phyloP scores from a whole-genome alignment of 192 early-diverging fungal genomes.

The Podila horticola region DNA sequence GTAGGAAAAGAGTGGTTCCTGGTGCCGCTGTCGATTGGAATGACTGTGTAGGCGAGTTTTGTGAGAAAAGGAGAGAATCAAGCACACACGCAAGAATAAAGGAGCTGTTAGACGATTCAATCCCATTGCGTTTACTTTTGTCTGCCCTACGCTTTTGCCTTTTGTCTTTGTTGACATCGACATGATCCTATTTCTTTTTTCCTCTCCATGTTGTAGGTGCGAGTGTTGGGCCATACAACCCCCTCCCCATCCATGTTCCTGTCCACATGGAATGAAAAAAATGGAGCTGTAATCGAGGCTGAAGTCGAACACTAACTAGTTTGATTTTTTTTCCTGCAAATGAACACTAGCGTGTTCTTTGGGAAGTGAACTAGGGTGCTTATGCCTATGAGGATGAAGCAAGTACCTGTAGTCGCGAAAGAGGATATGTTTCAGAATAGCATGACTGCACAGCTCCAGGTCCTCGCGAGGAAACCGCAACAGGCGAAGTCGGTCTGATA shows the following conservation, averaged over 20 bases:
- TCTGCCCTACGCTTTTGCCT: background rate
- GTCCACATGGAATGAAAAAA: too few relatives aligned
- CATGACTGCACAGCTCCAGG: slow-evolving; percentile 66
- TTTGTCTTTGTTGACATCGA: background rate
- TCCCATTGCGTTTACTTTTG: background rate
- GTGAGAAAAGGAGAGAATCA: background rate
- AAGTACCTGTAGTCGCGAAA: slow-evolving; percentile 52
- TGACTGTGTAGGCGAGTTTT: background rate
- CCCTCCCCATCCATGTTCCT: too few relatives aligned
- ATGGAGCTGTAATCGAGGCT: too few relatives aligned
- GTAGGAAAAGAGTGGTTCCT: slow-evolving; percentile 68
- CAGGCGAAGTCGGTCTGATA: slow-evolving; percentile 66
- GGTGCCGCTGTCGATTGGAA: slow-evolving; percentile 6
- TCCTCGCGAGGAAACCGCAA: slow-evolving; percentile 67
- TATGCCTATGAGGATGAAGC: background rate
- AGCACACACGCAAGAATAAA: background rate
- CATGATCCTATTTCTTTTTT: background rate
- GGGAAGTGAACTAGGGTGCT: too few relatives aligned
- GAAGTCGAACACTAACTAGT: too few relatives aligned
- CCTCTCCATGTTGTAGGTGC: too few relatives aligned
- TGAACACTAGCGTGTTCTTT: too few relatives aligned
- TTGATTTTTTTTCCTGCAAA: too few relatives aligned
- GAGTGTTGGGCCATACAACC: too few relatives aligned
- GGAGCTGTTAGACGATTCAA: background rate
- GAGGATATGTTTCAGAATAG: slow-evolving; percentile 69